These are phyloP conservation scores for Arachis stenosperma DNA, from an alignment of 306 rosid species.

Conservation along the genomic window DNA sequence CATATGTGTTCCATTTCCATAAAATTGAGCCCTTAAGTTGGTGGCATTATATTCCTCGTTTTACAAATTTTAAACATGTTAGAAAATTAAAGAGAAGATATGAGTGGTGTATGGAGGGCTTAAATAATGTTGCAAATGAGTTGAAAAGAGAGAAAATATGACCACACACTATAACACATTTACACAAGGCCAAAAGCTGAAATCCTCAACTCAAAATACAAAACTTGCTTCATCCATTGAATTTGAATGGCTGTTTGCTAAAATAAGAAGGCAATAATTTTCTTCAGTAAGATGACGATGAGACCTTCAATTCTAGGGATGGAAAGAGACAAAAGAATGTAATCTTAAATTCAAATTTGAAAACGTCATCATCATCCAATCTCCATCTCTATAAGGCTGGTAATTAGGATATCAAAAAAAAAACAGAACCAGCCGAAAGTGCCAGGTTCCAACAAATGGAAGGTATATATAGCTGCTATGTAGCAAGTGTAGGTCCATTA, in stretches of 20 bases:
- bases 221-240: neutral
- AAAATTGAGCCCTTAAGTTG: too few species aligned
- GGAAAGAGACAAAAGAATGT: neutral
- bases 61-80: too few species aligned
- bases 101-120: neutral
- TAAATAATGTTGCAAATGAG: conserved; percentile 26
- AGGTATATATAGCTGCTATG: too few species aligned
- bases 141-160: conserved; percentile 32
- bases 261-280: too few species aligned
- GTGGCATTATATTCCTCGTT: too few species aligned
- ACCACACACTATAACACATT: conserved; percentile 45
- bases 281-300: too few species aligned
- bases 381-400: neutral
- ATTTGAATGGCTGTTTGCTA: too few species aligned
- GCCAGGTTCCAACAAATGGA: neutral
- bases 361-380: neutral
- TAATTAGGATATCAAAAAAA: neutral
- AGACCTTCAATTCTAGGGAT: neutral
- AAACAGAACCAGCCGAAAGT: conserved; percentile 15
- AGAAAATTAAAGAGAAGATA: too few species aligned
- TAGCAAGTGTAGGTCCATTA: too few species aligned
- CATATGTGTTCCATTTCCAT: too few species aligned
- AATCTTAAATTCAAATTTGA: neutral
- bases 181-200: conserved; percentile 39
- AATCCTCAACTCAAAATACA: conserved; percentile 29